Base-by-base conservation (phyloP, 352 stramenopile species). In the Phytophthora megakarya region DNA sequence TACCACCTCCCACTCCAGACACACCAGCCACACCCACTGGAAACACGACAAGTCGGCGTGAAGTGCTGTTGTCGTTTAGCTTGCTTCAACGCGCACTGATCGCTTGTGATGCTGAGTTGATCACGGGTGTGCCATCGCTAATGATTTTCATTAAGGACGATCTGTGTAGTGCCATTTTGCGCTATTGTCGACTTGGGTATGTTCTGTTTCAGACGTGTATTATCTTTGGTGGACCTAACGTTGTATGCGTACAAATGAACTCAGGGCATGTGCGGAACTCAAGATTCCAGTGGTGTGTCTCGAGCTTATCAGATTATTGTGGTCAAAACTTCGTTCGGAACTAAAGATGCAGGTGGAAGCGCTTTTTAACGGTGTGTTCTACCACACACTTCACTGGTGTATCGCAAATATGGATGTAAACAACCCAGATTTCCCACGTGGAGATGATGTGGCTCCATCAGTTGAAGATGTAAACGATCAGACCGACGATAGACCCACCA, bases 61-160 rank as follows among this genome's bases (percentile, higher is more conserved):
- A 95, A 57, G 75, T 93, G 21, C 44, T 90, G 47, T 55, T 95
- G 35, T 90, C 84, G 1, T 86, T 95, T 54, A 81, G 67, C 35
- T 68, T 95, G 12, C 59, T 95, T 3, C 70, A 89, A 18, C 72
- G 70, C 8, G 70, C 75, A 28, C 61, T 95, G 15, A 65, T 86
- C 5, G 64, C 78, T 9, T 90, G 79, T 45, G 79, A 92, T 33
- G 73, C 70, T 6, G 57, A 75, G 8, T 49, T 78, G 40, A 69
- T 93, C 43, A 75, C 68, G 6, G 50, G 67, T 3, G 81, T 84
- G 16, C 82, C 81, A 19, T 88, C 87, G 39, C 63, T 95, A 5
- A 86, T 93, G 75, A 55, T 90, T 13, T 93, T 94, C 35, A 82
- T 93, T 46, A 90, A 95, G 61, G 87, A 95, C 58, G 87, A 95